phyloP scores from a whole-genome alignment of 345 rosid genomes.

The Rhizophora apiculata region DNA sequence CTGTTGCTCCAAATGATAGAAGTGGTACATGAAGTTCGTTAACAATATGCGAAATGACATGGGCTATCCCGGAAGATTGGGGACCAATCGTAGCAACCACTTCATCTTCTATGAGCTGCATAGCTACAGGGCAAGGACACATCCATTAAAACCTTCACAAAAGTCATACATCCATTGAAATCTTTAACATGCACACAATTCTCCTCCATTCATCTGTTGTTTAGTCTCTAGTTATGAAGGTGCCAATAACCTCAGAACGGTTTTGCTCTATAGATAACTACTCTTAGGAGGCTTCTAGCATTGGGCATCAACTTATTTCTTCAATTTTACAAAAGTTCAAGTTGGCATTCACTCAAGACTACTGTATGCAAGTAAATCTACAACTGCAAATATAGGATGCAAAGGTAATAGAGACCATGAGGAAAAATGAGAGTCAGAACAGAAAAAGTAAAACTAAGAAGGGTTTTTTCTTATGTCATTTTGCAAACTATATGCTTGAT shows the following conservation, averaged over 20 bases:
- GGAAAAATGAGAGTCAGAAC: too few species aligned
- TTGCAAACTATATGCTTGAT: too few species aligned
- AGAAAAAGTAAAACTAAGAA: too few species aligned
- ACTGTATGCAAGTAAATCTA: not conserved
- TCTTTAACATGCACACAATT: slow-evolving; percentile 1
- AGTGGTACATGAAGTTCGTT: slow-evolving; percentile 67
- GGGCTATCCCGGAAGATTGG: slow-evolving; percentile 90
- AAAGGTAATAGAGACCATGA: too few species aligned
- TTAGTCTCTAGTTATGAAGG: too few species aligned
- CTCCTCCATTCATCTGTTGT: not conserved
- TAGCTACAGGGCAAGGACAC: slow-evolving; percentile 56
- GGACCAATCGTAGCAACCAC: slow-evolving; percentile 82
- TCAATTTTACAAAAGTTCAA: not conserved
- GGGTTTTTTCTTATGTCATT: too few species aligned
- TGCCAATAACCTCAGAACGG: too few species aligned
- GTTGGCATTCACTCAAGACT: not conserved
- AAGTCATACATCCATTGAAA: not conserved
- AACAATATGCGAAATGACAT: slow-evolving; percentile 67
- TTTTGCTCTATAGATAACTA: too few species aligned
- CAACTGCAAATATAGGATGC: not conserved
- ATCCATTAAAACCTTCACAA: slow-evolving; percentile 27
- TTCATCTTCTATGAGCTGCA: slow-evolving; percentile 75
- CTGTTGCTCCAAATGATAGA: slow-evolving; percentile 70
- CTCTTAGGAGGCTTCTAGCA: too few species aligned
- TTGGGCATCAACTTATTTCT: too few species aligned